Evolutionary conservation across 129 eudicot species (phyloP).

Genomic region (Lactuca saligna): DNA sequence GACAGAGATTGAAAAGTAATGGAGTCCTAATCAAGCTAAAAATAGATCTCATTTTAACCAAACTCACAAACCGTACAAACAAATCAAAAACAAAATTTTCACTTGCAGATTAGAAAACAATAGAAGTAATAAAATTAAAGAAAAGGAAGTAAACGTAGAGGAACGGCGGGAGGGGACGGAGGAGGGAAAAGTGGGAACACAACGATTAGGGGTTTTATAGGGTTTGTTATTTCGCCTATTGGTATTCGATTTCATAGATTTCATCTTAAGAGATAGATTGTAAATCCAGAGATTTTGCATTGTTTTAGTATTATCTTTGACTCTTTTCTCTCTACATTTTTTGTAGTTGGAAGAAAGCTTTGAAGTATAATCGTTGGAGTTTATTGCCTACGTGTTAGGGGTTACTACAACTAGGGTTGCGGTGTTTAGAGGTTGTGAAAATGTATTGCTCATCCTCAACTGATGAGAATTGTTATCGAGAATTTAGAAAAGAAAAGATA

Average conservation of each 20-base stretch:
- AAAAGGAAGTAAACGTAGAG: slow-evolving; percentile 51
- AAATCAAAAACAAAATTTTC: not conserved
- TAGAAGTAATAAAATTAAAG: not conserved
- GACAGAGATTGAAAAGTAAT: too few relatives aligned
- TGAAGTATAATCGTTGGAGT: slow-evolving; percentile 12
- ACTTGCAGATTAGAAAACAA: not conserved
- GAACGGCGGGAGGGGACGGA: slow-evolving; percentile 78
- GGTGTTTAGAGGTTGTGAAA: slow-evolving; percentile 17
- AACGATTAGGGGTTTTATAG: slow-evolving; percentile 37
- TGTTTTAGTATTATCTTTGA: slow-evolving; percentile 72
- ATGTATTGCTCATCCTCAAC: slow-evolving; percentile 9
- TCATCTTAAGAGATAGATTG: slow-evolving; percentile 71
- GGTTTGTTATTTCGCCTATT: slow-evolving; percentile 26
- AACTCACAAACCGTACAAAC: not conserved
- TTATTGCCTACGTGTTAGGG: slow-evolving; percentile 8
- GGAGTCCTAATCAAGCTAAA: too few relatives aligned
- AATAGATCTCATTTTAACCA: not conserved
- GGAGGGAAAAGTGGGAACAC: slow-evolving; percentile 32
- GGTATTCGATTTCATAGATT: slow-evolving; percentile 37
- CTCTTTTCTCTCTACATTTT: slow-evolving; percentile 65
- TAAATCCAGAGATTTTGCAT: slow-evolving; percentile 80
- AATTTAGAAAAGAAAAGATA: too few relatives aligned
- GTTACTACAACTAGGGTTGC: not conserved
- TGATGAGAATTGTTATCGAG: too few relatives aligned
- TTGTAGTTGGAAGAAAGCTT: slow-evolving; percentile 53